Base-by-base conservation (phyloP, 2,329 filamentous ascomycete genomes). In the Monosporascus sp. region DNA sequence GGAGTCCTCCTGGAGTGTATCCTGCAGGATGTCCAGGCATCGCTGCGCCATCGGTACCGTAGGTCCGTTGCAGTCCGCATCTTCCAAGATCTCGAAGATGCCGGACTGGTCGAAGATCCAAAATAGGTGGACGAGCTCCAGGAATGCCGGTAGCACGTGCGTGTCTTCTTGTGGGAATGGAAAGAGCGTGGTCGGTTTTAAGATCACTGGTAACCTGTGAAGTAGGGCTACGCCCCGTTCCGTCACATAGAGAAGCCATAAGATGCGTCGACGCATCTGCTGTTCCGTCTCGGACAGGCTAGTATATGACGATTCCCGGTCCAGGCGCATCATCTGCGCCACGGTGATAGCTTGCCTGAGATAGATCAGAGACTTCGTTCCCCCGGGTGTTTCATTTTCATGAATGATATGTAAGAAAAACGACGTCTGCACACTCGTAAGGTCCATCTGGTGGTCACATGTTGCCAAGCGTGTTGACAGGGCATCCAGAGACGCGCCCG, bases 391-490 rank as follows among this genome's bases (percentile, higher is more conserved):
- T 53, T 73, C 70, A 51, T 80, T 79, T 59, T 80, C 77, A 56
- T 79, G 72, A 50, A 78, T 79, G 11, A 78, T 73, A 58, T 80
- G 78, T 18, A 80, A 63, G 48, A 79, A 80, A 57, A 80, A 80
- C 0, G 76, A 74, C 2, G 73, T 74, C 5, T 75, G 69, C 3
- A 80, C 57, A 37, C 65, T 68, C 48, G 77, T 70, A 20, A 80
- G 63, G 17, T 67, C 71, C 38, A 68, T 61, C 15, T 50, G 44
- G 49, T 37, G 37, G 20, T 55, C 53, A 26, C 49, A 47, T 24
- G 51, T 51, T 17, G 55, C 55, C 14, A 55, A 40, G 26, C 50
- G 50, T 7, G 49, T 48, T 7, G 53, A 51, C 17, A 52, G 49
- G 15, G 51, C 48, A 24, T 55, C 61, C 0, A 48, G 57, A 49